Conservation (phyloP, 2,329 filamentous ascomycete species). For the Fusarium sp. region DNA sequence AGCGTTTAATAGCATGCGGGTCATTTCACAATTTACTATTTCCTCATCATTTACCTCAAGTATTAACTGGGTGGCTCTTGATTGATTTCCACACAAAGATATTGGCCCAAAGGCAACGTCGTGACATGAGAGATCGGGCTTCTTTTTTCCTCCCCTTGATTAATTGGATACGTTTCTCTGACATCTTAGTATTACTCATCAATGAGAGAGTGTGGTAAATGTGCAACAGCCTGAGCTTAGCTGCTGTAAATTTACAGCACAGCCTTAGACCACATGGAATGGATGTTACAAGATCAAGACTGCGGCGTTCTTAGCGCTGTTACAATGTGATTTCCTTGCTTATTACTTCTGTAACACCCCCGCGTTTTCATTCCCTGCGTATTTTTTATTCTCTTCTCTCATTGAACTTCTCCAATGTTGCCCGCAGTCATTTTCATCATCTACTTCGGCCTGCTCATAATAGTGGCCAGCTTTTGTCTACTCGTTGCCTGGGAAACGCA, state of each 20-base stretch:
- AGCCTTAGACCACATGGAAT: slow-evolving; percentile 1
- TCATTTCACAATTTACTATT: too few relatives aligned
- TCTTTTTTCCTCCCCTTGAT: background rate
- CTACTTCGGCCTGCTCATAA: slow-evolving; percentile 3
- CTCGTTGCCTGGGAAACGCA: background rate
- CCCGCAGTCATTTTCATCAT: slow-evolving; percentile 6
- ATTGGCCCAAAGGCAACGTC: background rate
- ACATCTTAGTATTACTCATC: background rate
- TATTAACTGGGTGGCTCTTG: too few relatives aligned
- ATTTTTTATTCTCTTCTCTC: background rate
- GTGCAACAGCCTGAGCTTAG: slow-evolving; percentile 3
- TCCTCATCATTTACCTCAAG: too few relatives aligned
- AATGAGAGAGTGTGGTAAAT: background rate
- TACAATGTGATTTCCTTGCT: background rate
- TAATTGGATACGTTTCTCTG: background rate
- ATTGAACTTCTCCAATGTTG: background rate
- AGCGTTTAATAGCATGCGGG: too few relatives aligned
- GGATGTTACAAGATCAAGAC: background rate
- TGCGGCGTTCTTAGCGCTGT: background rate
- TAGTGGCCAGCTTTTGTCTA: background rate
- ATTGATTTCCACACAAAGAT: too few relatives aligned
- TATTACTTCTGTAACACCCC: slow-evolving; percentile 2
- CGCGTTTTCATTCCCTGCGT: background rate
- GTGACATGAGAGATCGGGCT: background rate
- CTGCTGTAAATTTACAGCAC: background rate